These are phyloP conservation scores for Mycena rebaudengoi DNA, from an alignment of 768 basidiomycete species.

Conservation along the genomic window DNA sequence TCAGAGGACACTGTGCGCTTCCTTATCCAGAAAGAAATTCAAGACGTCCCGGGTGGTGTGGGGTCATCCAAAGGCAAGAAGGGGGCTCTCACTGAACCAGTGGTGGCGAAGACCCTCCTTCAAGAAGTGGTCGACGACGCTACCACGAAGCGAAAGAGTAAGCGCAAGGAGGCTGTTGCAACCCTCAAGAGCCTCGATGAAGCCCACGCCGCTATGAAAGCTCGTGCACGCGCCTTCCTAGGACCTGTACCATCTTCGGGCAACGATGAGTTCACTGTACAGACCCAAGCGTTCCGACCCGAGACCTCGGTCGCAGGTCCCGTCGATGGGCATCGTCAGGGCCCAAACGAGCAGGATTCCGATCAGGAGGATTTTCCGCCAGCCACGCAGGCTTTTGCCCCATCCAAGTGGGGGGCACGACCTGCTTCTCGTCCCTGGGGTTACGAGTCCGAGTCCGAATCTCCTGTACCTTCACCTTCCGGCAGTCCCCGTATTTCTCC, in stretches of 20 bases:
- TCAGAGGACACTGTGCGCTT: slow-evolving; percentile 61
- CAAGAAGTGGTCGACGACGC: slow-evolving; percentile 60
- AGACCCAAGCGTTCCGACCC: slow-evolving; percentile 29
- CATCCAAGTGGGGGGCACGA: slow-evolving; percentile 39
- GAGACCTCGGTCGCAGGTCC: slow-evolving; percentile 43
- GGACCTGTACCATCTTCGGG: slow-evolving; percentile 25
- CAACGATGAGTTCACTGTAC: slow-evolving; percentile 11
- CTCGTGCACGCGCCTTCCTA: slow-evolving; percentile 46
- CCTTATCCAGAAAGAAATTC: slow-evolving; percentile 61
- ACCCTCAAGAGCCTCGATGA: slow-evolving; percentile 57
- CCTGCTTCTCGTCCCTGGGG: slow-evolving; percentile 15
- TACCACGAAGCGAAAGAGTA: slow-evolving; percentile 55
- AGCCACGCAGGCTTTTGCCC: slow-evolving; percentile 40
- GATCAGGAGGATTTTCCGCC: slow-evolving; percentile 28
- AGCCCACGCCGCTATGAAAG: slow-evolving; percentile 54
- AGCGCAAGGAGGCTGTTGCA: slow-evolving; percentile 44
- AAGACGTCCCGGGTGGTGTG: slow-evolving; percentile 24
- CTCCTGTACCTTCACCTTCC: neutral
- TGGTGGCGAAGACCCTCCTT: slow-evolving; percentile 52
- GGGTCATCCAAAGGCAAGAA: slow-evolving; percentile 28
- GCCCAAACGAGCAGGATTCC: slow-evolving; percentile 14
- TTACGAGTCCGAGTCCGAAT: slow-evolving; percentile 25
- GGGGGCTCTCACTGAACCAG: slow-evolving; percentile 16
- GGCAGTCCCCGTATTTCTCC: neutral
- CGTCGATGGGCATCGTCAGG: slow-evolving; percentile 41